Evolutionary conservation across 225 moss, liverwort and hornwort species (phyloP), one percentile per base, ranked within the genome.

Genomic region (Bryum argenteum): DNA sequence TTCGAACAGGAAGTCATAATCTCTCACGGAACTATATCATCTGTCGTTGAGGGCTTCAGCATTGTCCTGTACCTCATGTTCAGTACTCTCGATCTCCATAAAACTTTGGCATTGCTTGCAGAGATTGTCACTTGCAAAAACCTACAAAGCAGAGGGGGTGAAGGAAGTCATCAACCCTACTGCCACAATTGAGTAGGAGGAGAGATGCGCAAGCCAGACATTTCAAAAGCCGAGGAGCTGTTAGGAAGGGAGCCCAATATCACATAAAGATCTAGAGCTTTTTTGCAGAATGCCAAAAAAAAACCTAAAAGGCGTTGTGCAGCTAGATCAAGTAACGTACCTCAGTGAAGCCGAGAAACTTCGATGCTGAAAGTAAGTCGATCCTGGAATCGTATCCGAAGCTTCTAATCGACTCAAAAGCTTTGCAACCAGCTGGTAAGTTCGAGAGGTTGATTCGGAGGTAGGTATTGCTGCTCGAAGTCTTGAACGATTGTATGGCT

Each of bases 261-360:
- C 26, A 33, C 33, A 33, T 33, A 5, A 33, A 33, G 33, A 33
- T n/a, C n/a, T n/a, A n/a, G n/a, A n/a, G n/a, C n/a, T 4, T 33
- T 33, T 33, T 33, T n/a, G n/a, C n/a, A n/a, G n/a, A n/a, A n/a
- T n/a, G n/a, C n/a, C n/a, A n/a, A n/a, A n/a, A n/a, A n/a, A n/a
- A n/a, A n/a, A n/a, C 26, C 26, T 26, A 26, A 26, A 26, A 33
- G 33, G 7, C 33, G 33, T 33, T 33, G n/a, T n/a, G 33, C 1
- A 33, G 33, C 33, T 10, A 44, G 23, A 58, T 3, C 9, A 23
- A 47, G 11, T 47, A 47, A 16, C 16, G 16, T 54, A 72, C 83
- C 80, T 83, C 80, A 7, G 55, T 65, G 66, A 80, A 77, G 54
- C 69, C 72, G 2, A 83, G 83, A 41, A 48, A 70, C 5, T 66